Evolutionary conservation across 2,329 filamentous ascomycete genomes (phyloP).

Genomic region (Aspergillus latus): DNA sequence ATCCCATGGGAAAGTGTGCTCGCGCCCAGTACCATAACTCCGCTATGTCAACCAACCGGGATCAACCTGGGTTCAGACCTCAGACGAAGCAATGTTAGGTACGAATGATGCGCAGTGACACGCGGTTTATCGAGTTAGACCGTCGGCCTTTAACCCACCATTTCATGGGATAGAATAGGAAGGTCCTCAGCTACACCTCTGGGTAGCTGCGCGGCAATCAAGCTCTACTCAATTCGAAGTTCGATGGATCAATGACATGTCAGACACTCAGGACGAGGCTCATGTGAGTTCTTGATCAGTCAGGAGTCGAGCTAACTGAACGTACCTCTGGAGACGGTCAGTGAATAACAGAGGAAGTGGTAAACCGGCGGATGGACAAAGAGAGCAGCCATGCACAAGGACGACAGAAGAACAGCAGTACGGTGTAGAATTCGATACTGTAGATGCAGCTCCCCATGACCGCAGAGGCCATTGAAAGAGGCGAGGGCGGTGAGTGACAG

Average conservation of each 20-base stretch:
- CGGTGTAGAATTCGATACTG: too few relatives aligned
- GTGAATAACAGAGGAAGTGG: too few relatives aligned
- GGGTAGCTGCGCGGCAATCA: not conserved
- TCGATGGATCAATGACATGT: constrained; percentile 29
- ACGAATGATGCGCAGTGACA: not conserved
- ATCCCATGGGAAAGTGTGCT: too few relatives aligned
- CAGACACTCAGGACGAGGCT: constrained; percentile 21
- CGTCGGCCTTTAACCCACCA: not conserved
- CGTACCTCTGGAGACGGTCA: too few relatives aligned
- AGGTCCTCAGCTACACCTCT: constrained; percentile 17
- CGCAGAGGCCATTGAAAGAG: too few relatives aligned
- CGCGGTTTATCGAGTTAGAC: constrained; percentile 11
- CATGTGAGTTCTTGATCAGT: not conserved
- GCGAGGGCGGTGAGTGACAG: not conserved
- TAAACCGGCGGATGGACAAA: not conserved
- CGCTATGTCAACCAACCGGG: too few relatives aligned
- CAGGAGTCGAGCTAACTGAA: not conserved
- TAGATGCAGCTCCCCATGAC: too few relatives aligned
- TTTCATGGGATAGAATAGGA: not conserved
- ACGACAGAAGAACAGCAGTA: not conserved
- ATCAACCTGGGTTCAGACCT: not conserved
- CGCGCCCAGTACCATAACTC: too few relatives aligned
- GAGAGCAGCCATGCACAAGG: not conserved
- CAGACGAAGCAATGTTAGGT: not conserved
- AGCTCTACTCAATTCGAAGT: not conserved